phyloP scores from a whole-genome alignment of 2,329 filamentous ascomycete species.

The Aspergillus luchuensis region DNA sequence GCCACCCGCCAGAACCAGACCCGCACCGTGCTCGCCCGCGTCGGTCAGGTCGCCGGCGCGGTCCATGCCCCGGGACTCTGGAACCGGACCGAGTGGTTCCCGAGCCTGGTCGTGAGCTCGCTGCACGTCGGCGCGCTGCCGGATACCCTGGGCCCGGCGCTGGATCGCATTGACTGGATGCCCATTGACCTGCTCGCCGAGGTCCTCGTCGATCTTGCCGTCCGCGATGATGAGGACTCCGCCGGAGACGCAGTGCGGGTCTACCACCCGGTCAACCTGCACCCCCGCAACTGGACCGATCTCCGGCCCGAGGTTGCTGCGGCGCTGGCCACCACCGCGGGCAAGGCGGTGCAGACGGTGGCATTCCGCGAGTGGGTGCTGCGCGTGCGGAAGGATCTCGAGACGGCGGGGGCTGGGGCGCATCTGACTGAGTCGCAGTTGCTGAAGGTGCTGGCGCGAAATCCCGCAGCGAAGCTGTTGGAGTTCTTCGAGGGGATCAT shows the following conservation, averaged over 20 bases:
- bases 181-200: slow-evolving; percentile 23
- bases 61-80: slow-evolving; percentile 1
- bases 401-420: no score
- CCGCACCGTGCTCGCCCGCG: slow-evolving; percentile 15
- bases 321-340: not conserved
- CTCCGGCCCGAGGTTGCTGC: slow-evolving; percentile 8
- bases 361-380: slow-evolving; percentile 20
- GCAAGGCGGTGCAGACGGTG: slow-evolving; percentile 7
- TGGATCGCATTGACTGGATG: not conserved
- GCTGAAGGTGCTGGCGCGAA: slow-evolving; percentile 17
- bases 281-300: slow-evolving; percentile 15
- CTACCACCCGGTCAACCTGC: slow-evolving; percentile 23
- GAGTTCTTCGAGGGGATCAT: slow-evolving; percentile 32
- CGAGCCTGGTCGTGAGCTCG: slow-evolving; percentile 15
- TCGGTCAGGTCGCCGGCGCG: slow-evolving; percentile 34
- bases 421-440: slow-evolving; percentile 10
- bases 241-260: slow-evolving; percentile 1
- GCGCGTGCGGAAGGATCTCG: slow-evolving; percentile 15
- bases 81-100: slow-evolving; percentile 19
- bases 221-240: not conserved
- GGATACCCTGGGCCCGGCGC: not conserved
- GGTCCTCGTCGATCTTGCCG: slow-evolving; percentile 32
- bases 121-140: slow-evolving; percentile 11
- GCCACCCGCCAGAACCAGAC: slow-evolving; percentile 18
- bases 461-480: slow-evolving; percentile 35